Conservation (phyloP, 2,329 filamentous ascomycete species). For the Ophiostoma australiae region DNA sequence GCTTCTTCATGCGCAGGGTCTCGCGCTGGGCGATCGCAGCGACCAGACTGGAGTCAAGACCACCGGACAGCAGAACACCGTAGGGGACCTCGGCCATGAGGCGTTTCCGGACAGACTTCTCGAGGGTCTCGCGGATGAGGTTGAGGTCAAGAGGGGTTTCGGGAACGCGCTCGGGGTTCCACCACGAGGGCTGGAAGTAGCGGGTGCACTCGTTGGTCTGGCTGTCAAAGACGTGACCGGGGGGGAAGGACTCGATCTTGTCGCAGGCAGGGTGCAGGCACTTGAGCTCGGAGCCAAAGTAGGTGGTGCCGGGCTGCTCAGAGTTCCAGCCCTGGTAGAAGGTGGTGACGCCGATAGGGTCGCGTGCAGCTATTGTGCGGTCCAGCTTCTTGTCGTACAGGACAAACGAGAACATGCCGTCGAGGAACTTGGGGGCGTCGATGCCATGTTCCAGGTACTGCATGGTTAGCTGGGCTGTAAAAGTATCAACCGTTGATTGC, state of each 20-base stretch:
- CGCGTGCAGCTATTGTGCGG: constrained; percentile 86
- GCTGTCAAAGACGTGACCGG: constrained; percentile 94
- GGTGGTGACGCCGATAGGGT: constrained; percentile 94
- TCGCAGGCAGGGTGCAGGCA: constrained; percentile 90
- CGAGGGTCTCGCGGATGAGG: constrained; percentile 72
- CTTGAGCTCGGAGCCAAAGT: constrained; percentile 97
- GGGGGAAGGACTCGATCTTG: constrained; percentile 88
- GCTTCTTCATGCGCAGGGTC: constrained; percentile 69
- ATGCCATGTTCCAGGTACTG: constrained; percentile 89
- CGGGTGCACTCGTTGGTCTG: constrained; percentile 76
- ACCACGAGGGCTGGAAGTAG: constrained; percentile 92
- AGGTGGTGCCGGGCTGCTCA: constrained; percentile 74
- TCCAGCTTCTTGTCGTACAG: constrained; percentile 94
- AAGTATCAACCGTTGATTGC: not conserved
- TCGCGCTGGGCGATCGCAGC: constrained; percentile 94
- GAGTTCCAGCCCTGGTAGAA: constrained; percentile 95
- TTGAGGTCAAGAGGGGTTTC: constrained; percentile 77
- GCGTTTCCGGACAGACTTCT: constrained; percentile 89
- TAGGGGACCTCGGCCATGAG: constrained; percentile 99
- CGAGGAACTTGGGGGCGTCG: constrained; percentile 86
- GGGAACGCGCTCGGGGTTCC: constrained; percentile 75
- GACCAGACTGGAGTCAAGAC: constrained; percentile 90
- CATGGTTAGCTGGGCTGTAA: not conserved
- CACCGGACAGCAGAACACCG: constrained; percentile 90
- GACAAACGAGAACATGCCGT: constrained; percentile 99